Conservation (phyloP, 306 rosid species). For the Pachyrhizus erosus region DNA sequence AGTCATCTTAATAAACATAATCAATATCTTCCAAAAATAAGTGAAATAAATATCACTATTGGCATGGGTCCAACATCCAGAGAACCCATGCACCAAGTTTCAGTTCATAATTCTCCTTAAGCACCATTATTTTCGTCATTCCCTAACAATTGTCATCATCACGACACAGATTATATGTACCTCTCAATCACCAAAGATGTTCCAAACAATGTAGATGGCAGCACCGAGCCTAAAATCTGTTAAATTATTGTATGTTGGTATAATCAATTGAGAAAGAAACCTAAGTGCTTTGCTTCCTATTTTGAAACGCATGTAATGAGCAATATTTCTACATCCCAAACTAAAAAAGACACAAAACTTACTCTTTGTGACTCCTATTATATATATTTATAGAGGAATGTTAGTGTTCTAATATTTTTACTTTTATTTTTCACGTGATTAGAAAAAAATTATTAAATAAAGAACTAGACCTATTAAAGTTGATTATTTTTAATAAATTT, state of each 20-base stretch:
- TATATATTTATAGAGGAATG: too few species aligned
- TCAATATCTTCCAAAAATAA: not conserved
- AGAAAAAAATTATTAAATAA: too few species aligned
- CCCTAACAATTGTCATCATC: slow-evolving; percentile 24
- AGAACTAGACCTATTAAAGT: too few species aligned
- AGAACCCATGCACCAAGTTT: slow-evolving; percentile 8
- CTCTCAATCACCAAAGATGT: not conserved
- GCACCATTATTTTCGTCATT: slow-evolving; percentile 12
- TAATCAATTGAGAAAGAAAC: slow-evolving; percentile 24
- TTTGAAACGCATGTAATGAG: too few species aligned
- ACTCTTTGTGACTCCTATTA: too few species aligned
- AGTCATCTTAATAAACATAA: not conserved
- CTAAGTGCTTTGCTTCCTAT: not conserved
- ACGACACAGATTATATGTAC: not conserved
- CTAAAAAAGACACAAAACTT: too few species aligned
- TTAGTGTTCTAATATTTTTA: too few species aligned
- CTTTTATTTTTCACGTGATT: too few species aligned
- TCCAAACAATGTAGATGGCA: slow-evolving; percentile 11
- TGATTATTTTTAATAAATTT: too few species aligned
- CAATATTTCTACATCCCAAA: too few species aligned
- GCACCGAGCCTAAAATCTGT: slow-evolving; percentile 33
- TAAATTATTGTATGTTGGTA: slow-evolving; percentile 38
- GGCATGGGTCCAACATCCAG: not conserved
- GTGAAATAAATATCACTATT: not conserved
- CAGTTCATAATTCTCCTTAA: not conserved